phyloP scores from a whole-genome alignment of 108 stramenopile genomes.

The Fragilaria radians region DNA sequence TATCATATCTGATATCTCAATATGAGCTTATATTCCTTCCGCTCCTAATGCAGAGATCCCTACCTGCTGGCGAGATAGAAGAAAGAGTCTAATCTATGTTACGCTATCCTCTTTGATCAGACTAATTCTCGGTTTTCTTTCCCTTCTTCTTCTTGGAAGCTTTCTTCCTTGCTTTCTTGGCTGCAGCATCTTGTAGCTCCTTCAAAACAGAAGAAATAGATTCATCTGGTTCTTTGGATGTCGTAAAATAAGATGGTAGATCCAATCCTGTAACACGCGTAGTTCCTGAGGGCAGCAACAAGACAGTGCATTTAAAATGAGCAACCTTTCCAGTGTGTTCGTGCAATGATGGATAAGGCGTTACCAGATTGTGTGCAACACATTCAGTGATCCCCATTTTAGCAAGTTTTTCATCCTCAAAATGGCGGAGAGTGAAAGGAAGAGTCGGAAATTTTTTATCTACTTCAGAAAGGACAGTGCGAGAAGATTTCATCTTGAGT shows the following conservation, averaged over 20 bases:
- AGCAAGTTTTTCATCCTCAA: slow-evolving; percentile 91
- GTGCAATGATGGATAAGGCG: slow-evolving; percentile 91
- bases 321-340: slow-evolving; percentile 87
- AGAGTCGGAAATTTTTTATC: slow-evolving; percentile 95
- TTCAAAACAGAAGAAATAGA: slow-evolving; percentile 62
- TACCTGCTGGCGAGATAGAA: too few species aligned
- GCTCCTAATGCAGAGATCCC: too few species aligned
- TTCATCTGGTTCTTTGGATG: slow-evolving; percentile 85
- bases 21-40: too few species aligned
- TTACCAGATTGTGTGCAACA: slow-evolving; percentile 86
- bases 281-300: slow-evolving; percentile 91
- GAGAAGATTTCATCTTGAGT: slow-evolving; percentile 95
- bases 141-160: slow-evolving; percentile 73
- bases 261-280: slow-evolving; percentile 84
- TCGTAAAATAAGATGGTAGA: slow-evolving; percentile 71
- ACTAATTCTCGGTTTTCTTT: slow-evolving; percentile 27
- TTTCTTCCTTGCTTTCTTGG: slow-evolving; percentile 80
- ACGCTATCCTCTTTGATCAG: too few species aligned
- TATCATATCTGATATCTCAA: too few species aligned
- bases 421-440: slow-evolving; percentile 94
- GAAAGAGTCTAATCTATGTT: too few species aligned
- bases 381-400: slow-evolving; percentile 94
- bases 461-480: slow-evolving; percentile 78
- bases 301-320: slow-evolving; percentile 97
- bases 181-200: slow-evolving; percentile 66